Evolutionary conservation across 768 basidiomycete species (phyloP).

Genomic region (Chalciporus chontae): DNA sequence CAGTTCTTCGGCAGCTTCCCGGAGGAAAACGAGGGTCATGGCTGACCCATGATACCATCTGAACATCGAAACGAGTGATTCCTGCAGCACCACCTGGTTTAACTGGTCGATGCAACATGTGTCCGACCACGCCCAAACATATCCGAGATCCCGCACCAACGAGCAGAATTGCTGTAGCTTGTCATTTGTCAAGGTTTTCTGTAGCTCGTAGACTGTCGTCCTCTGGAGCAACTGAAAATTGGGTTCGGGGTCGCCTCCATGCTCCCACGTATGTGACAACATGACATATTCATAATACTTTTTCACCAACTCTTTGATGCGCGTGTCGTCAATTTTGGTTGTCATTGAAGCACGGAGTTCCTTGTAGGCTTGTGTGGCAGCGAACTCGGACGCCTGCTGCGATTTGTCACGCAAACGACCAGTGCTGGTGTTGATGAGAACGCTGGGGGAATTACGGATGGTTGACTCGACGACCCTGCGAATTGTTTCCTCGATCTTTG

Average conservation of each 20-base stretch:
- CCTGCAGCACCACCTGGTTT: slow-evolving; percentile 1
- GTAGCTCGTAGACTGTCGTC: neutral
- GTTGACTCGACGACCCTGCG: neutral
- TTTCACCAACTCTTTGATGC: neutral
- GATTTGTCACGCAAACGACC: neutral
- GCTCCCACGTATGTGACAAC: neutral
- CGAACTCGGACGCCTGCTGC: neutral
- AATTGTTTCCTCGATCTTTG: neutral
- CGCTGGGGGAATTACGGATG: neutral
- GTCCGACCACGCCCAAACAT: slow-evolving; percentile 10
- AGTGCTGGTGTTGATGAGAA: neutral
- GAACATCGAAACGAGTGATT: slow-evolving; percentile 4
- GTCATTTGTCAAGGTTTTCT: neutral
- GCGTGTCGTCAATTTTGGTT: neutral
- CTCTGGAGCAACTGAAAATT: neutral
- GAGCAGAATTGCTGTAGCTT: slow-evolving; percentile 6
- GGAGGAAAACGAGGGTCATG: slow-evolving; percentile 3
- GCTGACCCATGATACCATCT: slow-evolving; percentile 1
- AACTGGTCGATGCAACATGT: slow-evolving; percentile 13
- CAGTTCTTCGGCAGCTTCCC: neutral
- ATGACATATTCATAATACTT: neutral
- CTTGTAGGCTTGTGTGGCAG: neutral
- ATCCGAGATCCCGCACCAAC: slow-evolving; percentile 4
- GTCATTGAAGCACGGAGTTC: slow-evolving; percentile 2
- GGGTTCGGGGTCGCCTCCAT: neutral